These are phyloP conservation scores for Russula compacta DNA, from an alignment of 768 basidiomycete genomes.

Conservation along the genomic window DNA sequence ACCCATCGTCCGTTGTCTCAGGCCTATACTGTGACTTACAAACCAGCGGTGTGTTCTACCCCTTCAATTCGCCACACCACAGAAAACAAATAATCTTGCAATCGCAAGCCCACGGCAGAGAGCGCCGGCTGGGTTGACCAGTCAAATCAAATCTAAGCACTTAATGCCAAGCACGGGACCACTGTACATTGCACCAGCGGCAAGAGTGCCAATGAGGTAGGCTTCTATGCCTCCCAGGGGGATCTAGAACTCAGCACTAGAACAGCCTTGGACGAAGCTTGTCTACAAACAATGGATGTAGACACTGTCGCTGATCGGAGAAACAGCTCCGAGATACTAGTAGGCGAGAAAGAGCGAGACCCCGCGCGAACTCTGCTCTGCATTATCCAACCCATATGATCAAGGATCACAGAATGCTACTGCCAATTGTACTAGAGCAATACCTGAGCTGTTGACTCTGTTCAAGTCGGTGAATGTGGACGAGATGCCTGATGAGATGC, in stretches of 20 bases:
- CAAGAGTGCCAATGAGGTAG: conserved; percentile 50
- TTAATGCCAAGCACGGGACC: conserved; percentile 72
- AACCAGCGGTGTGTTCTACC: conserved; percentile 41
- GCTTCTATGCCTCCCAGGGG: conserved; percentile 47
- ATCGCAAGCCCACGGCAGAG: conserved; percentile 57
- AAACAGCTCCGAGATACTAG: neutral
- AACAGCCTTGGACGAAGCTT: conserved; percentile 35
- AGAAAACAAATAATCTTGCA: conserved; percentile 50
- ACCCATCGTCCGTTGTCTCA: conserved; percentile 40
- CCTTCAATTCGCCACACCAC: conserved; percentile 46
- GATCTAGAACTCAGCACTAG: conserved; percentile 56
- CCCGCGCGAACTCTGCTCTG: neutral
- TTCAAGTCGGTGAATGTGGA: neutral
- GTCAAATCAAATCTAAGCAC: conserved; percentile 55
- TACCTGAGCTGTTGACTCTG: too few species aligned
- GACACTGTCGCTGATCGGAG: neutral
- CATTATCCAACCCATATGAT: neutral
- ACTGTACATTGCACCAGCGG: conserved; percentile 57
- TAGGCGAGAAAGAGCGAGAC: too few species aligned
- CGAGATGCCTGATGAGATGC: neutral
- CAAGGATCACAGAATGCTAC: neutral
- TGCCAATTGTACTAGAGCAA: neutral
- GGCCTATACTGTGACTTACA: conserved; percentile 49
- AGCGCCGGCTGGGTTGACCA: conserved; percentile 41
- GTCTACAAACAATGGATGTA: conserved; percentile 35